Conservation (phyloP, 2,329 filamentous ascomycete genomes). For the Pseudogymnoascus sp. region DNA sequence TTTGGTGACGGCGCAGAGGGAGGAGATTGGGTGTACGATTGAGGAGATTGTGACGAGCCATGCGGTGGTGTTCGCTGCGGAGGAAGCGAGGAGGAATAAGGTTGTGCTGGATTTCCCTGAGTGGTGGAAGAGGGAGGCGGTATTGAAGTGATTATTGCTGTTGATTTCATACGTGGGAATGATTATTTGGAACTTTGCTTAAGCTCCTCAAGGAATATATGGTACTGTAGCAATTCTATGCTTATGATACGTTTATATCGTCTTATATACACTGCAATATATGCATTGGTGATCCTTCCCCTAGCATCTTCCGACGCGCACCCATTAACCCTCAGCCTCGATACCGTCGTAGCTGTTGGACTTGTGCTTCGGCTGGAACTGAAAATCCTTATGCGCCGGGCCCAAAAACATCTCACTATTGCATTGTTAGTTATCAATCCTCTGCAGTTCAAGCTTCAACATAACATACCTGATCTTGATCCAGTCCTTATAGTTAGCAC, state of each 20-base stretch:
- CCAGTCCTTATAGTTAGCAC: constrained; percentile 92
- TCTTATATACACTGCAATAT: neutral
- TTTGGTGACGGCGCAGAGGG: constrained; percentile 62
- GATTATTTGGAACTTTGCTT: neutral
- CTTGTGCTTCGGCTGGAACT: constrained; percentile 96
- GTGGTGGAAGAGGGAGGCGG: constrained; percentile 60
- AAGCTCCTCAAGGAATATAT: too few relatives aligned
- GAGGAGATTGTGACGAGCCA: constrained; percentile 87
- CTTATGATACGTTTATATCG: neutral
- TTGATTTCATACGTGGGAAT: neutral
- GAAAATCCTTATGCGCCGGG: constrained; percentile 80
- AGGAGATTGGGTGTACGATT: constrained; percentile 71
- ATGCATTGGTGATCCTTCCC: neutral
- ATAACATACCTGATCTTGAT: constrained; percentile 84
- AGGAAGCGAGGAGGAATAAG: constrained; percentile 66
- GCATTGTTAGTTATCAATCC: constrained; percentile 11
- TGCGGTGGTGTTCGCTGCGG: constrained; percentile 87
- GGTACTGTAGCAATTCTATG: neutral
- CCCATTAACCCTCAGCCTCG: constrained; percentile 58
- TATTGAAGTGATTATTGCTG: neutral
- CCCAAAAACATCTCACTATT: constrained; percentile 93
- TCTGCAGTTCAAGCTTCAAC: neutral
- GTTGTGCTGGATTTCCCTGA: constrained; percentile 65
- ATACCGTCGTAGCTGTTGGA: constrained; percentile 75
- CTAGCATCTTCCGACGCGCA: neutral